Base-by-base conservation (phyloP, 441 rosid genomes). In the Francoa sonchifolia region DNA sequence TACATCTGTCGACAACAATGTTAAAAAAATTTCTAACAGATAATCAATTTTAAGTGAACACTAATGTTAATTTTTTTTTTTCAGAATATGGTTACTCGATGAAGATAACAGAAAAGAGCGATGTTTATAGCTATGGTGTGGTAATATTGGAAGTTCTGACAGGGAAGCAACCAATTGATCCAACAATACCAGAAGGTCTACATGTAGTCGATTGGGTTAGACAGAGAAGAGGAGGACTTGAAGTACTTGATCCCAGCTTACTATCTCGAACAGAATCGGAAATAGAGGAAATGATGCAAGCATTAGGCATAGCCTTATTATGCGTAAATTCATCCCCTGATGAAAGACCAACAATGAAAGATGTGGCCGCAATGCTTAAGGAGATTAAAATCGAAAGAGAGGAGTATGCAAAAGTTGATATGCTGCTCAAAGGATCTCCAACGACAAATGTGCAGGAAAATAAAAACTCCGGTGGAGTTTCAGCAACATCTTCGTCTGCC, bases 51-150 rank as follows among this genome's bases (percentile, higher is more conserved):
- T 30, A 14, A 32, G 8, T 54, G 48, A 31, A 52, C 21, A 13
- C 32, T 13, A 18, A 16, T 11, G 0, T n/a, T 9, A 8, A 15
- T n/a, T 44, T 36, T 7, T 48, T 52, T 6, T 19, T 26, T 48
- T 45, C 73, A 89, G 98, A 89, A 63, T 89, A 89, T 53, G 94
- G 96, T 17, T 82, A 77, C 57, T 77, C 76, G 82, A 76, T 82
- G 98, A 89, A 85, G 73, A 89, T 89, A 21, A 85, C 98, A 43
- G 96, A 89, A 65, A 89, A 89, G 34, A 85, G 92, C 19, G 96
- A 89, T 50, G 93, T 89, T 19, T 89, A 89, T 46, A 89, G 98
- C 85, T 89, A 79, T 6, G 98, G 96, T 0, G 87, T 89, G 19
- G 96, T 89, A 21, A 71, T 76, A 8, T 59, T 89, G 19, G 96